These are phyloP conservation scores for Hordeum marinum DNA, from an alignment of 176 grass and related monocot species.

Conservation along the genomic window DNA sequence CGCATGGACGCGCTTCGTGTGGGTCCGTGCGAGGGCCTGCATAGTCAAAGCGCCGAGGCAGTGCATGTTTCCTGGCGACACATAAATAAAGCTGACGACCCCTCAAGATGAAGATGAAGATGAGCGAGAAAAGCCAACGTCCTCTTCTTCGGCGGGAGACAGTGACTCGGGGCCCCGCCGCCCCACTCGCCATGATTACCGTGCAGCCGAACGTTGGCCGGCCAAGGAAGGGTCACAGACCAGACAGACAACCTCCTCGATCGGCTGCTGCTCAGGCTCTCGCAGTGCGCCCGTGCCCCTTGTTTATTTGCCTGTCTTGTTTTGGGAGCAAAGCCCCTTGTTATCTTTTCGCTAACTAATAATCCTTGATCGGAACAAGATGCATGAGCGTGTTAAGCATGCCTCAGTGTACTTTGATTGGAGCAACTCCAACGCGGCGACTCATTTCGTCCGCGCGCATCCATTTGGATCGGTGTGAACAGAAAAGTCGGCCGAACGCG, in stretches of 20 bases:
- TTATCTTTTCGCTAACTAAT: no score
- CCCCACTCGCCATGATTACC: background rate
- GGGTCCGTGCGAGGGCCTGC: background rate
- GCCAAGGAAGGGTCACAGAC: background rate
- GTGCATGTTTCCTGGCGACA: slow-evolving; percentile 16
- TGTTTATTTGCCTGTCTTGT: background rate
- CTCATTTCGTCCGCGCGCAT: no score
- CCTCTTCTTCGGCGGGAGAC: background rate
- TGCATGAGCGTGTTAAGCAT: no score
- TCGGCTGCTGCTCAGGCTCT: background rate
- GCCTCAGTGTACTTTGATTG: no score
- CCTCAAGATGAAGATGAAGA: background rate
- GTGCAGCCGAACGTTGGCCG: slow-evolving; percentile 25
- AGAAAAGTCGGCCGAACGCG: no score
- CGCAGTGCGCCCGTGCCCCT: background rate
- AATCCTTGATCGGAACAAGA: no score
- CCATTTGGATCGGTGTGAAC: no score
- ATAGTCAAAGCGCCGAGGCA: slow-evolving; percentile 7
- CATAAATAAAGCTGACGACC: background rate
- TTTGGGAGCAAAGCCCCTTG: background rate
- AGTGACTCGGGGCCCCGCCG: background rate
- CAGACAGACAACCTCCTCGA: background rate
- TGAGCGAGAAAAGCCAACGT: background rate
- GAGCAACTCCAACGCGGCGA: no score
- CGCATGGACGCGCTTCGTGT: background rate